phyloP scores from a whole-genome alignment of 1,139 yeast genomes.

The Scheffersomyces parashehatae region DNA sequence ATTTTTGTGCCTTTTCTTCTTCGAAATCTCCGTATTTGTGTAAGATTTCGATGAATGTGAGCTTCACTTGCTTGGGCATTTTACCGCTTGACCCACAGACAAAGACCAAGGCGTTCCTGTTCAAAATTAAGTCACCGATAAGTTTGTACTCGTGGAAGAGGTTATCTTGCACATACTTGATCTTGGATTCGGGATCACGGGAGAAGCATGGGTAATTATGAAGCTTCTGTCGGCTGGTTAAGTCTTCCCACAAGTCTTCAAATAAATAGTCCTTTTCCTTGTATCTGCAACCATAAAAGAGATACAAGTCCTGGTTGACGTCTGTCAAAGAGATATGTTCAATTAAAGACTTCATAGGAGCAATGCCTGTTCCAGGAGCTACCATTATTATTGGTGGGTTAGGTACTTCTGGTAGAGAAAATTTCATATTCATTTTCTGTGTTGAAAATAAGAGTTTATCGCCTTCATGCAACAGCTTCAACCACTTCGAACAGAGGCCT shows the following conservation, averaged over 20 bases:
- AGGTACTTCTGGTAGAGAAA: constrained; percentile 17
- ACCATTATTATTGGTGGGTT: constrained; percentile 65
- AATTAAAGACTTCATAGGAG: constrained; percentile 77
- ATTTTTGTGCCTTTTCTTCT: constrained; percentile 50
- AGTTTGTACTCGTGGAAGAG: constrained; percentile 50
- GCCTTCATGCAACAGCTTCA: constrained; percentile 49
- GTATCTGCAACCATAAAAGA: constrained; percentile 80
- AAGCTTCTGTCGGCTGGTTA: constrained; percentile 27
- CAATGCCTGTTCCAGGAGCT: constrained; percentile 92
- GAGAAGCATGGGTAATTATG: constrained; percentile 20
- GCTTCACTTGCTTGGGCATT: constrained; percentile 89
- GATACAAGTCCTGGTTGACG: constrained; percentile 29
- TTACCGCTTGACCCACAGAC: constrained; percentile 92
- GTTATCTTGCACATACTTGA: constrained; percentile 73
- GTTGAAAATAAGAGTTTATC: constrained; percentile 58
- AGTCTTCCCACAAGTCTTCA: constrained; percentile 50
- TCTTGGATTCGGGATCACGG: constrained; percentile 33
- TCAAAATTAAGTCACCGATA: constrained; percentile 53
- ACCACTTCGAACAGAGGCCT: constrained; percentile 85
- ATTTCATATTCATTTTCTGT: constrained; percentile 46
- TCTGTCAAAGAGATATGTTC: constrained; percentile 26
- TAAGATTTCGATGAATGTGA: constrained; percentile 68
- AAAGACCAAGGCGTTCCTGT: constrained; percentile 62
- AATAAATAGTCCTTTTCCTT: constrained; percentile 70
- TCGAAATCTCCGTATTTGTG: constrained; percentile 38